Percentiles rank a stretch among this genome's conserved stretches.
phyloP scores from a whole-genome alignment of 2,329 filamentous ascomycete species.

The Colletotrichum lini region DNA sequence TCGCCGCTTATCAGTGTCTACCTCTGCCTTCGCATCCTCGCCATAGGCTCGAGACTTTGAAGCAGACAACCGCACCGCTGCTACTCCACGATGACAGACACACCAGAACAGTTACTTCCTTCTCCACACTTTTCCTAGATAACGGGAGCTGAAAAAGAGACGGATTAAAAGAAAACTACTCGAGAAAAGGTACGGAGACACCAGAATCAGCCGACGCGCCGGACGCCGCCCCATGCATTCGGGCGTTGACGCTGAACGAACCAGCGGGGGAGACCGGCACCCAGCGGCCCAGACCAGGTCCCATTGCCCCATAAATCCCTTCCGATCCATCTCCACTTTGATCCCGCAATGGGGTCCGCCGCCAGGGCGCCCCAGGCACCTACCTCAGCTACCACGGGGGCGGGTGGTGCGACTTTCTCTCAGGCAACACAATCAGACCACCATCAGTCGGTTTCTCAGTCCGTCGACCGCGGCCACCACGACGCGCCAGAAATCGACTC shows the following conservation, averaged over 20 bases:
- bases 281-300: background rate
- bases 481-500: conserved; percentile 17
- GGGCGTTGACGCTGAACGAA: conserved; percentile 10
- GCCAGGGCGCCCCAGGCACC: too few species aligned
- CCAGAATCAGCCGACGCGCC: conserved; percentile 27
- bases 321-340: background rate
- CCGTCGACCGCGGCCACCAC: conserved; percentile 7
- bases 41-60: too few species aligned
- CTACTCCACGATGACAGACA: too few species aligned
- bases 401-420: conserved; percentile 31
- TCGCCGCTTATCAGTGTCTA: too few species aligned
- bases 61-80: too few species aligned
- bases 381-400: background rate
- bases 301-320: background rate
- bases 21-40: too few species aligned
- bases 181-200: background rate
- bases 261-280: background rate
- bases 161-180: too few species aligned
- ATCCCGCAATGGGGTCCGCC: conserved; percentile 8
- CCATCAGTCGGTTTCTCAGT: conserved; percentile 32
- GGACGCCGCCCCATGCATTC: conserved; percentile 2
- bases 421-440: conserved; percentile 36
- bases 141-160: too few species aligned
- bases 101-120: too few species aligned
- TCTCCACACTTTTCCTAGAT: too few species aligned